phyloP scores from a whole-genome alignment of 2,329 filamentous ascomycete genomes.

The Colletotrichum tropicale region DNA sequence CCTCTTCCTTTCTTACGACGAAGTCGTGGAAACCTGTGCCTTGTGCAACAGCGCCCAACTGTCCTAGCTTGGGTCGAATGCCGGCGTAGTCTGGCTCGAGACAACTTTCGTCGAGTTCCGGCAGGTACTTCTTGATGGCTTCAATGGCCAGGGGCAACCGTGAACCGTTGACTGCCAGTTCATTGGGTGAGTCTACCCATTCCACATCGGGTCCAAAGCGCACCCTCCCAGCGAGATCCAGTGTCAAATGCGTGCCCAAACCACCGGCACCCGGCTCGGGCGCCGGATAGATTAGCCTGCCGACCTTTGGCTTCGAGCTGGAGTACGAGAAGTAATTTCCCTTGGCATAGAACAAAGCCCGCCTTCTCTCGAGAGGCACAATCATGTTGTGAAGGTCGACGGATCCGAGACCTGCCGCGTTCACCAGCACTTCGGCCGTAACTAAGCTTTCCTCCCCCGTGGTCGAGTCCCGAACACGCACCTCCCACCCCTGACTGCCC shows the following conservation, averaged over 20 bases:
- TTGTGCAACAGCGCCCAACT: conserved; percentile 62
- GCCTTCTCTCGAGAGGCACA: conserved; percentile 59
- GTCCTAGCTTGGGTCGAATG: conserved; percentile 82
- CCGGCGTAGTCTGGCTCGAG: conserved; percentile 87
- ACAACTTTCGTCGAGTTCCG: conserved; percentile 67
- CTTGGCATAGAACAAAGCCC: conserved; percentile 81
- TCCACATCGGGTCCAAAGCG: conserved; percentile 96
- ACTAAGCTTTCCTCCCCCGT: conserved; percentile 61
- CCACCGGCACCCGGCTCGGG: conserved; percentile 83
- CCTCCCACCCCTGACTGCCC: conserved; percentile 70
- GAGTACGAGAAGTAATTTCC: conserved; percentile 93
- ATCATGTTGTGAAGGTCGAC: conserved; percentile 84
- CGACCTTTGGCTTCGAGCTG: conserved; percentile 64
- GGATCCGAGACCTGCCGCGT: conserved; percentile 83
- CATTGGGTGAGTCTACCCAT: conserved; percentile 76
- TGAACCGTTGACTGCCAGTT: conserved; percentile 70
- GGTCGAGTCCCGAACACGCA: conserved; percentile 55
- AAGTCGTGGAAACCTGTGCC: conserved; percentile 83
- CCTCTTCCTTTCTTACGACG: conserved; percentile 76
- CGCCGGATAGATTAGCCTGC: conserved; percentile 85
- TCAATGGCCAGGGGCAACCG: conserved; percentile 70
- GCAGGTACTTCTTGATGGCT: conserved; percentile 82
- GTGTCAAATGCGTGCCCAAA: conserved; percentile 89
- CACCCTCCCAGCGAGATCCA: conserved; percentile 83
- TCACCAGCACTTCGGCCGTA: conserved; percentile 79